Base-by-base conservation (phyloP, 108 stramenopile species). In the Cyclotella atomus region DNA sequence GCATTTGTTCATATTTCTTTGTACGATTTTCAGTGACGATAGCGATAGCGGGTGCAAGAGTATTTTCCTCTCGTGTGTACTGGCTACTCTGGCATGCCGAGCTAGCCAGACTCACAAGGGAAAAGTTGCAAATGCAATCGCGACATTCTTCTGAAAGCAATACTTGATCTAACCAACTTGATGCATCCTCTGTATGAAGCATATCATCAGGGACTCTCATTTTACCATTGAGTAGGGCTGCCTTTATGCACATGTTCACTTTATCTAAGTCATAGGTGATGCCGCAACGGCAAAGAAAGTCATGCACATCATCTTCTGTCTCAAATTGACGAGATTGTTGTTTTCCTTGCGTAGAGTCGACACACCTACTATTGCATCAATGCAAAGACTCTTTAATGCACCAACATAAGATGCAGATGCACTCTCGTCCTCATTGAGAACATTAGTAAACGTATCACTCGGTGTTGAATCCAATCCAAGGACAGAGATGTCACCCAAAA, bases 241-340 rank as follows among this genome's bases (percentile, higher is more conserved):
- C 55, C 27, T 56, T 56, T 2, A 56, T 3, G n/a, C 55, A 56
- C 55, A 4, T 4, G 17, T 56, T 56, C 6, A 56, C 55, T 30
- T 17, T 17, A 7, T 28, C 30, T 10, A 25, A 25, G 2, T 56
- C 55, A 30, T 23, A 4, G 12, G 38, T 9, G 9, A 56, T 23
- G 27, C 55, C 55, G n/a, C 55, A 56, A 6, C 55, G 55, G 29
- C 55, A 25, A 24, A 56, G 55, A 28, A 56, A 56, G 30, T 56
- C 28, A n/a, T 56, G 55, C 20, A 56, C 55, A 56, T 56, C 55
- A 14, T 28, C 55, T 30, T 28, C 25, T 17, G 55, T 56, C 27
- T 56, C 55, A 32, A 56, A 56, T 56, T 56, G 55, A 5, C 55
- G 7, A 8, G 9, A n/a, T 32, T 28, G 15, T 56, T 28, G 6